Evolutionary conservation across 179 eudicot genomes (phyloP).

Genomic region (Heliamphora pulchella): DNA sequence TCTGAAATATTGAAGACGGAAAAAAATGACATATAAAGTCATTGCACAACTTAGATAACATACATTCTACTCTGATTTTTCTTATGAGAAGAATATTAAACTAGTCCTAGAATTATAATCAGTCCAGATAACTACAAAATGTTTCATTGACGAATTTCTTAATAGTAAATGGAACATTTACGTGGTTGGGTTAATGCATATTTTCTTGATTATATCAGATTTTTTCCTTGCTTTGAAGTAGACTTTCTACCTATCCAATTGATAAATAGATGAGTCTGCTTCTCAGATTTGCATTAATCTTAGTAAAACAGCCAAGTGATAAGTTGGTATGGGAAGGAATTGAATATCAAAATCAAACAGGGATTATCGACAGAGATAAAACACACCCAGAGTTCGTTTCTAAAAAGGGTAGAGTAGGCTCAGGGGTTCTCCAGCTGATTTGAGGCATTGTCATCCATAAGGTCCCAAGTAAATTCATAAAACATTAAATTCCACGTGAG

Average conservation of each 20-base stretch:
- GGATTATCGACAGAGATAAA: neutral
- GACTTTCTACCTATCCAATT: neutral
- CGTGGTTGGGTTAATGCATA: too few species aligned
- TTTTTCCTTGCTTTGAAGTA: neutral
- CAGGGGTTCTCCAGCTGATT: neutral
- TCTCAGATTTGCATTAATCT: neutral
- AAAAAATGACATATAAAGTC: constrained; percentile 15
- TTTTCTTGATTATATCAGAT: constrained; percentile 5
- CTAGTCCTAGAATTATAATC: neutral
- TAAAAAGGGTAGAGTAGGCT: constrained; percentile 4
- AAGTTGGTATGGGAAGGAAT: neutral
- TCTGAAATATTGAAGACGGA: constrained; percentile 34
- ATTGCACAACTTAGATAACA: neutral
- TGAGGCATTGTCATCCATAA: neutral
- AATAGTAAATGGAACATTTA: neutral
- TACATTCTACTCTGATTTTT: neutral
- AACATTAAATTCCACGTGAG: too few species aligned
- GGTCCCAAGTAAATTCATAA: neutral
- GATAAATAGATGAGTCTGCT: constrained; percentile 1
- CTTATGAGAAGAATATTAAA: neutral
- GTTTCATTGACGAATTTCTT: neutral
- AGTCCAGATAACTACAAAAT: neutral
- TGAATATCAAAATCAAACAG: neutral
- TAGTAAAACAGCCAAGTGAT: neutral
- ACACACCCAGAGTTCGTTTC: neutral